phyloP scores from a whole-genome alignment of 208 protist species.

The Leishmania aethiopica region DNA sequence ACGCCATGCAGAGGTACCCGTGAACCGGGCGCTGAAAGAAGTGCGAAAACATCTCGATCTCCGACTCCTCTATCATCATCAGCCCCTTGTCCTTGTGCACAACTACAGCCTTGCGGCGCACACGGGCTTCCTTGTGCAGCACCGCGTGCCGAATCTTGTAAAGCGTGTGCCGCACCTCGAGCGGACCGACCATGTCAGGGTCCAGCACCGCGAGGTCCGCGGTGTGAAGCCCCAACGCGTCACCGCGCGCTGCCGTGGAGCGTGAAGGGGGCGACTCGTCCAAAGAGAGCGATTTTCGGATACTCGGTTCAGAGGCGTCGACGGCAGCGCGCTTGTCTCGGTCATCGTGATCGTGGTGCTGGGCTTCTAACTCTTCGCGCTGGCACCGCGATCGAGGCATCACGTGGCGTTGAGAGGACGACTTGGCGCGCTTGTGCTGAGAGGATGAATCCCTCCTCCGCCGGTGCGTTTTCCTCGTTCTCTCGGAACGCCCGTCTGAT shows the following conservation, averaged over 20 bases:
- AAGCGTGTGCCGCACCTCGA: constrained; percentile 60
- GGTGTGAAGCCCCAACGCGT: neutral
- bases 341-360: neutral
- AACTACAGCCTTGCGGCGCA: constrained; percentile 37
- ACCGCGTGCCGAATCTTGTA: constrained; percentile 72
- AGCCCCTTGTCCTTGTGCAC: constrained; percentile 77
- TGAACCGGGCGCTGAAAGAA: constrained; percentile 84
- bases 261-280: neutral
- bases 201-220: constrained; percentile 37
- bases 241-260: neutral
- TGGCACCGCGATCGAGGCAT: constrained; percentile 2
- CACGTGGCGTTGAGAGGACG: neutral
- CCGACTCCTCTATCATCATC: constrained; percentile 80
- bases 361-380: neutral
- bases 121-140: constrained; percentile 56
- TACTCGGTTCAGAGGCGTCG: neutral
- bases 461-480: neutral
- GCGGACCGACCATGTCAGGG: constrained; percentile 40
- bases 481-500: neutral
- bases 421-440: neutral
- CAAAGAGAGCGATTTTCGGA: neutral
- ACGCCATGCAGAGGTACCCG: constrained; percentile 81
- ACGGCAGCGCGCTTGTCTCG: neutral
- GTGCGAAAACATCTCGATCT: constrained; percentile 81
- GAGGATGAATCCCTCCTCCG: neutral